phyloP scores from a whole-genome alignment of 176 grass and related monocot genomes.

The Triticum aestivum region DNA sequence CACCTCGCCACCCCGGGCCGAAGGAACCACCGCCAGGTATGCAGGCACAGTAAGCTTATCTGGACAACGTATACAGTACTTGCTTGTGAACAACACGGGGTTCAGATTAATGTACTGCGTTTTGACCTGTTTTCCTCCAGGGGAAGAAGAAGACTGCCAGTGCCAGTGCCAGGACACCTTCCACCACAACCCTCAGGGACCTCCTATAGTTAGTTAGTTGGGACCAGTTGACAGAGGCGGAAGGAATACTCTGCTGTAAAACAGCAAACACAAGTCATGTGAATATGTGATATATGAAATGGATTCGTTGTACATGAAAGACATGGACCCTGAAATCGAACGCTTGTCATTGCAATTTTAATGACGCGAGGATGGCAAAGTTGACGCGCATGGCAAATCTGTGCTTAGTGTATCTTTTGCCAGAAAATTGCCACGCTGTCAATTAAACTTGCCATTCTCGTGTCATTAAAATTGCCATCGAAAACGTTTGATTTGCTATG shows the following conservation, averaged over 20 bases:
- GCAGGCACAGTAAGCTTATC: not conserved
- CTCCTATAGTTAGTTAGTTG: constrained; percentile 3
- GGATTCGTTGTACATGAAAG: not conserved
- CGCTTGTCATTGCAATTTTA: no score
- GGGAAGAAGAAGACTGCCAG: constrained; percentile 9
- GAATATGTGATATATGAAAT: not conserved
- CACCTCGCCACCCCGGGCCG: constrained; percentile 8
- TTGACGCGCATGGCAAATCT: no score
- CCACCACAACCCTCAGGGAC: constrained; percentile 24
- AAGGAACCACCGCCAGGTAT: not conserved
- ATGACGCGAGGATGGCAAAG: no score
- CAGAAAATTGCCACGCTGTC: no score
- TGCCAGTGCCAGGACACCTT: not conserved
- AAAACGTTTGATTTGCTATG: no score
- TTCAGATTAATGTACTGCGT: not conserved
- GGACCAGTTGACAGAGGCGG: not conserved
- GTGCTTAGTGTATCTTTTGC: no score
- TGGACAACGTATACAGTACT: no score
- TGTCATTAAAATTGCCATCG: no score
- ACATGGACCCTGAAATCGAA: no score
- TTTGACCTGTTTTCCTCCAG: not conserved
- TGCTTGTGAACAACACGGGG: no score
- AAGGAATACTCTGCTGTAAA: not conserved
- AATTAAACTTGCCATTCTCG: no score
- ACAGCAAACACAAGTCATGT: not conserved